Conservation (phyloP, 2,329 filamentous ascomycete species). For the Botryosphaeria dothidea region DNA sequence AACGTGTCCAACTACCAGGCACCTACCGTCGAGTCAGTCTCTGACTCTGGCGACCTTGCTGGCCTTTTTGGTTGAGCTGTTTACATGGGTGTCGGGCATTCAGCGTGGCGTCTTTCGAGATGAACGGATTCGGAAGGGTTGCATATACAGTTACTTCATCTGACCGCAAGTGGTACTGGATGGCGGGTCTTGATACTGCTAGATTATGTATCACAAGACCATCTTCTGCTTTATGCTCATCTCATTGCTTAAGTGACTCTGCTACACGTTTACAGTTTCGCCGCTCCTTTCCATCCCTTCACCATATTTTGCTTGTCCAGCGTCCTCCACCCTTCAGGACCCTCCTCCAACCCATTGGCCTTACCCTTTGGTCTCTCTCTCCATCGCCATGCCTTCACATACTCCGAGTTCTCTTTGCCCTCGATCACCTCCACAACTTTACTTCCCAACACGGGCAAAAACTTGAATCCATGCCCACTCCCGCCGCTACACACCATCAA, state of each 20-base stretch:
- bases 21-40: constrained; percentile 28
- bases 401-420: constrained; percentile 20
- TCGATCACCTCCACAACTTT: constrained; percentile 31
- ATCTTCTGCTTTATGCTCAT: background rate
- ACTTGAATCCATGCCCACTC: constrained; percentile 36
- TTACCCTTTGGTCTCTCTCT: constrained; percentile 23
- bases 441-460: constrained; percentile 31
- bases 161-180: background rate
- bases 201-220: background rate
- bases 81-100: background rate
- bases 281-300: constrained; percentile 22
- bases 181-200: background rate
- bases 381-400: constrained; percentile 23
- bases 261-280: constrained; percentile 24
- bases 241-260: no score
- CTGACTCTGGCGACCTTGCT: background rate
- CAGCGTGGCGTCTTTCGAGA: background rate
- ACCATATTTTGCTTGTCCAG: constrained; percentile 29
- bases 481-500: constrained; percentile 34
- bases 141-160: background rate
- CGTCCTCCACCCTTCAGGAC: constrained; percentile 28
- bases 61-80: background rate
- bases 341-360: constrained; percentile 31
- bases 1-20: constrained; percentile 24
- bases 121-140: background rate